These are phyloP conservation scores for Hyaloperonospora arabidopsidis DNA, from an alignment of 352 stramenopile species.

Conservation along the genomic window DNA sequence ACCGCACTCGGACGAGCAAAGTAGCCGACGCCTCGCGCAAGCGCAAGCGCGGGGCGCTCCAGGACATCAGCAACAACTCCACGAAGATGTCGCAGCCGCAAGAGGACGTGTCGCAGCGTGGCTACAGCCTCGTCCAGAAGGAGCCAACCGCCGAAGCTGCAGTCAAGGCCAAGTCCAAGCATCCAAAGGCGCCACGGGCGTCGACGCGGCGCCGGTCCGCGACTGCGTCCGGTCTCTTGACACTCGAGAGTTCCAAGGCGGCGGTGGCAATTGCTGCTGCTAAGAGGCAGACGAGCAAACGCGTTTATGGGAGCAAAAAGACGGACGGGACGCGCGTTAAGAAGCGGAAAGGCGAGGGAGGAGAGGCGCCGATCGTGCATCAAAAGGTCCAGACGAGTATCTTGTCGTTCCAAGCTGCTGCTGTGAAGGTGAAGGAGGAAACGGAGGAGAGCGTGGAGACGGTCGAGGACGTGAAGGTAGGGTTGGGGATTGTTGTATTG, in stretches of 20 bases:
- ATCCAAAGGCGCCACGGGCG: conserved; percentile 1
- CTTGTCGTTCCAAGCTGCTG: conserved; percentile 50
- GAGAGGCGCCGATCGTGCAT: conserved; percentile 27
- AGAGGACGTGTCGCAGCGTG: not conserved
- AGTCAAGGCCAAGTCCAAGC: conserved; percentile 3
- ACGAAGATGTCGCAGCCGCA: conserved; percentile 28
- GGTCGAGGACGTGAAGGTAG: too few relatives aligned
- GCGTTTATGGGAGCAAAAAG: conserved; percentile 18
- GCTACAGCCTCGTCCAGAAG: conserved; percentile 22
- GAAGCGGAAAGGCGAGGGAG: conserved; percentile 38
- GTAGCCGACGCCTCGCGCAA: conserved; percentile 41
- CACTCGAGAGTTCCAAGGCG: conserved; percentile 23
- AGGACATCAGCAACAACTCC: conserved; percentile 76
- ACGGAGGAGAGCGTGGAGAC: not conserved
- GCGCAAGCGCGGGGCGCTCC: conserved; percentile 64
- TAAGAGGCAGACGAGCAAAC: conserved; percentile 31
- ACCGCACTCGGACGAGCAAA: conserved; percentile 15
- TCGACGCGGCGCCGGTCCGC: conserved; percentile 14
- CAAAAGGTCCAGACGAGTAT: conserved; percentile 65
- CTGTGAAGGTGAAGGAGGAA: conserved; percentile 14
- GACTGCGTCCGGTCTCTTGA: conserved; percentile 21
- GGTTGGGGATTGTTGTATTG: too few relatives aligned
- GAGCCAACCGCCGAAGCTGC: conserved; percentile 2
- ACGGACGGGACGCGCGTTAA: conserved; percentile 28
- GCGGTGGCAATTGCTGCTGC: conserved; percentile 10